These are phyloP conservation scores for Euryodendron excelsum DNA, from an alignment of 148 eudicot genomes.

Conservation along the genomic window DNA sequence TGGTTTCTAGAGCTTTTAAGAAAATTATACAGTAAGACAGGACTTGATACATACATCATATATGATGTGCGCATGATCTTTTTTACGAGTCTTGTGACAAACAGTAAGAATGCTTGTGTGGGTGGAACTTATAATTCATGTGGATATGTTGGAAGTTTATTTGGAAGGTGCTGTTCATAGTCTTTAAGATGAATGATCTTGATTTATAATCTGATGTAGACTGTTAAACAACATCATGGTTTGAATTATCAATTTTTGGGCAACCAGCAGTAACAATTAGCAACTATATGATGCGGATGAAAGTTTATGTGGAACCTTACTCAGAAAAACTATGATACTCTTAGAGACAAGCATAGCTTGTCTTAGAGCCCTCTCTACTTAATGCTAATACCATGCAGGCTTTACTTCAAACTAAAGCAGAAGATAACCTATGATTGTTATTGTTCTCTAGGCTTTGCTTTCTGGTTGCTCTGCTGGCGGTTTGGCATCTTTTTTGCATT, in stretches of 20 bases:
- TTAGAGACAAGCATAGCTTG: too few species aligned
- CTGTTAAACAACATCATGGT: not conserved
- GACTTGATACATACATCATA: not conserved
- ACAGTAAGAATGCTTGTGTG: not conserved
- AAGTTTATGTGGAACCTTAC: not conserved
- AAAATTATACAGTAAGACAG: not conserved
- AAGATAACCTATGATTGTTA: not conserved
- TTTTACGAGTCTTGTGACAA: not conserved
- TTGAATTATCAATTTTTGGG: not conserved
- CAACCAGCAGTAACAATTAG: not conserved
- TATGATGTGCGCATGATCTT: not conserved
- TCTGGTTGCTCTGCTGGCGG: slow-evolving; percentile 99
- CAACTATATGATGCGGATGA: not conserved
- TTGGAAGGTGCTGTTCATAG: too few species aligned
- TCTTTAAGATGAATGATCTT: not conserved
- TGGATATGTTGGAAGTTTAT: too few species aligned
- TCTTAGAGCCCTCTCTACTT: too few species aligned
- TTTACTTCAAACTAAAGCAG: not conserved
- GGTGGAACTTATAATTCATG: not conserved
- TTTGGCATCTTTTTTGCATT: slow-evolving; percentile 78
- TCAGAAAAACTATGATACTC: too few species aligned
- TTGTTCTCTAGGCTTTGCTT: slow-evolving; percentile 60
- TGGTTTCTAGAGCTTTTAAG: not conserved
- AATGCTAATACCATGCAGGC: too few species aligned
- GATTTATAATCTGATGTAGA: not conserved